phyloP scores from a whole-genome alignment of 2,329 filamentous ascomycete species.

The Diplodia sapinea region DNA sequence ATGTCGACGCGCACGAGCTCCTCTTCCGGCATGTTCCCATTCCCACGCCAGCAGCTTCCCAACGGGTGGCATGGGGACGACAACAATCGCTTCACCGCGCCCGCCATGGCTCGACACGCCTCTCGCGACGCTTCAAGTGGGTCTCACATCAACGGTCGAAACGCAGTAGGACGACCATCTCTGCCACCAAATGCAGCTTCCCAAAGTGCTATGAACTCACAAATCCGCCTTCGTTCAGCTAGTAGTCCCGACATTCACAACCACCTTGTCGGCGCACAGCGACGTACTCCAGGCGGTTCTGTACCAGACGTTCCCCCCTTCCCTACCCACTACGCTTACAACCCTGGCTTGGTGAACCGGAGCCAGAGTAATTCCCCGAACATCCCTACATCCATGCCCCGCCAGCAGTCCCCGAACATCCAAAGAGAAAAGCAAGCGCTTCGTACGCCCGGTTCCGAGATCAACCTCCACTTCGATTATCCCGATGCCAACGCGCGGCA shows the following conservation, averaged over 20 bases:
- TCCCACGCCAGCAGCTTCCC: constrained; percentile 75
- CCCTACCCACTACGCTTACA: constrained; percentile 64
- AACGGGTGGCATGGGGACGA: constrained; percentile 72
- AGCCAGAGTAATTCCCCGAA: constrained; percentile 83
- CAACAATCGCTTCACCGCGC: constrained; percentile 83
- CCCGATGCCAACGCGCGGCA: constrained; percentile 41
- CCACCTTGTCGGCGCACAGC: constrained; percentile 62
- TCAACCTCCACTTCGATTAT: constrained; percentile 50
- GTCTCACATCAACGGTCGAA: constrained; percentile 66
- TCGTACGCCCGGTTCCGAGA: constrained; percentile 29
- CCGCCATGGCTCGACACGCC: constrained; percentile 80
- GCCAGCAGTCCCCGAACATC: constrained; percentile 73
- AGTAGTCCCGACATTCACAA: constrained; percentile 94
- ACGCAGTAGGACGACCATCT: constrained; percentile 74
- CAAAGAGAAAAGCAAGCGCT: constrained; percentile 58
- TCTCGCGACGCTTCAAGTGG: constrained; percentile 76
- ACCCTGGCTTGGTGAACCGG: constrained; percentile 69
- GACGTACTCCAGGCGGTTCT: constrained; percentile 53
- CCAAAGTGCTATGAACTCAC: constrained; percentile 56
- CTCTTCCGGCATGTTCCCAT: constrained; percentile 77
- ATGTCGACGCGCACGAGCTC: constrained; percentile 75
- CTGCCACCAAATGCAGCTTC: constrained; percentile 69
- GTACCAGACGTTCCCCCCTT: constrained; percentile 57
- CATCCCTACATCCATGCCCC: constrained; percentile 65
- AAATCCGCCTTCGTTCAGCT: constrained; percentile 83